Evolutionary conservation across 169 alveolate species (phyloP).

Genomic region (Babesia ovata): DNA sequence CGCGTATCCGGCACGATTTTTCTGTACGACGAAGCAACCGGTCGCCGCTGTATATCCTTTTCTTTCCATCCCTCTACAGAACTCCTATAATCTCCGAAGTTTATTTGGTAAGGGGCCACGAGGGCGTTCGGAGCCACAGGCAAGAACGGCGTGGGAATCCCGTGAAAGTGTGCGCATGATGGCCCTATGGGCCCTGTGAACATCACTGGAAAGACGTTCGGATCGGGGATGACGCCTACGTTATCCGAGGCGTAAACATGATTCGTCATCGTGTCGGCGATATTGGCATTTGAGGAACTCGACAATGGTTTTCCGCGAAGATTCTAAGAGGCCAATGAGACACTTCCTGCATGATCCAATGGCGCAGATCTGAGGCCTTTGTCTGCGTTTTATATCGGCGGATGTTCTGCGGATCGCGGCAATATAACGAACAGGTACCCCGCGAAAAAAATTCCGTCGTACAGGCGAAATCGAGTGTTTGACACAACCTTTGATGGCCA

Average conservation of each 20-base stretch:
- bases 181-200: not conserved
- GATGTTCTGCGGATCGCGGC: no score
- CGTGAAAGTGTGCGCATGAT: not conserved
- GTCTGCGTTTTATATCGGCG: no score
- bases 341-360: no score
- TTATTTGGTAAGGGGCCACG: not conserved
- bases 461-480: no score
- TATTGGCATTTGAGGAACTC: not conserved
- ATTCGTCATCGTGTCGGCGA: constrained; percentile 19
- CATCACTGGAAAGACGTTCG: constrained; percentile 1
- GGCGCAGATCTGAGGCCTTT: no score
- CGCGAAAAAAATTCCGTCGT: no score
- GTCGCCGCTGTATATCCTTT: not conserved
- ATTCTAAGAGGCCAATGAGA: not conserved
- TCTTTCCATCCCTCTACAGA: not conserved
- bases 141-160: not conserved
- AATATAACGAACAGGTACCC: no score
- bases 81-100: not conserved
- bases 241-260: constrained; percentile 10
- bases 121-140: not conserved
- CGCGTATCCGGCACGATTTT: constrained; percentile 4
- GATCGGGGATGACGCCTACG: not conserved
- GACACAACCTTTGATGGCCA: no score
- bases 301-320: not conserved
- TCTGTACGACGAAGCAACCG: not conserved